Conservation (phyloP, 2,329 filamentous ascomycete species). For the Fusarium liriodendri region DNA sequence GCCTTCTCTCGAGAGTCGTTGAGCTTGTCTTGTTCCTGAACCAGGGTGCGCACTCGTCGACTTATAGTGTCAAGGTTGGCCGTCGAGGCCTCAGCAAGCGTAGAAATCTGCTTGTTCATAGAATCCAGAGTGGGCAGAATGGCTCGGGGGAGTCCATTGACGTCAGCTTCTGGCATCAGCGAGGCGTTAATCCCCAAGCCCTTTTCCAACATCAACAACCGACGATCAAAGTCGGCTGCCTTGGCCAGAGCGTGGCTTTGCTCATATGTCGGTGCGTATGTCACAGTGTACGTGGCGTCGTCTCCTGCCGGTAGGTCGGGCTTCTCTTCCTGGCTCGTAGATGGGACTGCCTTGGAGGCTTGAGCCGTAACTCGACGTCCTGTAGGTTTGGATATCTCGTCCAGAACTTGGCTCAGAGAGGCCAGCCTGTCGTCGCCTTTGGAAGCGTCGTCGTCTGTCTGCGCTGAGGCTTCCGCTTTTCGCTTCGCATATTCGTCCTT, state of each 20-base stretch:
- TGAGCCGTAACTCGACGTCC: conserved; percentile 22
- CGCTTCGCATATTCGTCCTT: conserved; percentile 71
- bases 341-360: conserved; percentile 14
- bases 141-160: conserved; percentile 69
- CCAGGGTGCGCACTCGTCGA: conserved; percentile 75
- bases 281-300: conserved; percentile 70
- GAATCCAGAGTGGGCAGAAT: conserved; percentile 85
- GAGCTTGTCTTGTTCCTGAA: conserved; percentile 77
- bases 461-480: conserved; percentile 58
- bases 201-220: conserved; percentile 82
- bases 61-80: conserved; percentile 79
- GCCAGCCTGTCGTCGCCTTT: conserved; percentile 56
- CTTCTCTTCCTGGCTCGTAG: conserved; percentile 28
- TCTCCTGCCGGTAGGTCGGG: conserved; percentile 33
- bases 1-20: conserved; percentile 73
- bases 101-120: conserved; percentile 83
- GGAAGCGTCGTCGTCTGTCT: conserved; percentile 60
- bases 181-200: conserved; percentile 82
- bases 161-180: conserved; percentile 70
- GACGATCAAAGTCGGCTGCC: conserved; percentile 87
- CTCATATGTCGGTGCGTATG: conserved; percentile 72
- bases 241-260: conserved; percentile 79
- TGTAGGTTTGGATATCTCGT: conserved; percentile 65
- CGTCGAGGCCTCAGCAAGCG: conserved; percentile 78
- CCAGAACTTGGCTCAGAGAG: conserved; percentile 77